Conservation (phyloP, 176 grass and related monocot species). For the Musa beccarii region DNA sequence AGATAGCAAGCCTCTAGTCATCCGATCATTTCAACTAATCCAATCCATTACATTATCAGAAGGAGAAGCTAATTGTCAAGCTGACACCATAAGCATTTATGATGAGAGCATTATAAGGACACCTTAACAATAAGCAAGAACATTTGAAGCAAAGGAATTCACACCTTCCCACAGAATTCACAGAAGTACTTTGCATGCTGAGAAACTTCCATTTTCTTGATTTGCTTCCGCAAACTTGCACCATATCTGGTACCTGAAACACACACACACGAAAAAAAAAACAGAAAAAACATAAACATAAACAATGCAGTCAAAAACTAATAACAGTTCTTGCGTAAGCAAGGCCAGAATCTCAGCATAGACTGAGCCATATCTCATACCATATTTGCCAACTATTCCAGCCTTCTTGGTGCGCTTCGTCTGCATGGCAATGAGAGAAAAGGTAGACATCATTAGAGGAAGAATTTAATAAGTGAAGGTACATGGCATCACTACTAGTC, state of each 20-base stretch:
- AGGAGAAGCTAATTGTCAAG: no score
- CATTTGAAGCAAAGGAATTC: not conserved
- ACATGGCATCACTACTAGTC: not conserved
- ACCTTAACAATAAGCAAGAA: not conserved
- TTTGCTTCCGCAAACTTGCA: constrained; percentile 18
- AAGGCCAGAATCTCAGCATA: not conserved
- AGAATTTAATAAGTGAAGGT: not conserved
- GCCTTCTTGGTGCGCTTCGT: constrained; percentile 20
- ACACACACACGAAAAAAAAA: not conserved
- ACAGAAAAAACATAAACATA: not conserved
- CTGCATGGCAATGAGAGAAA: not conserved
- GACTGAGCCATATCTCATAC: not conserved
- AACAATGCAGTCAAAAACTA: not conserved
- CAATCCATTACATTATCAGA: no score
- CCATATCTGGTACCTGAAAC: constrained; percentile 15
- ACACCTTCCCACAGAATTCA: constrained; percentile 17
- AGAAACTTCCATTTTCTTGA: constrained; percentile 20
- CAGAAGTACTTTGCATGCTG: constrained; percentile 23
- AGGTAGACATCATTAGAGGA: not conserved
- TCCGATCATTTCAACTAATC: no score
- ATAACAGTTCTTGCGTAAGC: not conserved
- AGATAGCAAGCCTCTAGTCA: no score
- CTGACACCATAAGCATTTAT: no score
- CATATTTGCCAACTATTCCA: constrained; percentile 23
- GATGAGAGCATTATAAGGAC: no score